phyloP scores from a whole-genome alignment of 2,329 filamentous ascomycete species.

The Colletotrichum echinochloae region DNA sequence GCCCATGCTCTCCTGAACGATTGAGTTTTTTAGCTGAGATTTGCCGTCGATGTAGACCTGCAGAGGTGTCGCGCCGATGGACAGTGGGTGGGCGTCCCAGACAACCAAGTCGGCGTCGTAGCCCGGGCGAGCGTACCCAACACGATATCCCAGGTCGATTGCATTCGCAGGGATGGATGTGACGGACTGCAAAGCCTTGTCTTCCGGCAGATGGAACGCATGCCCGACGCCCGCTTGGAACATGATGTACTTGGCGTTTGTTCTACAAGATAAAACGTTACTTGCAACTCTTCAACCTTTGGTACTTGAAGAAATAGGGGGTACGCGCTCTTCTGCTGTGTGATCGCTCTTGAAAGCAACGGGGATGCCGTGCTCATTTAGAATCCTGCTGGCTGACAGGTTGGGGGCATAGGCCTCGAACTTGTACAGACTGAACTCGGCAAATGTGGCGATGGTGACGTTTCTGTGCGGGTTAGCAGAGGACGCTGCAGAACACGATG shows the following conservation, averaged over 20 bases:
- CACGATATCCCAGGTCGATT: constrained; percentile 55
- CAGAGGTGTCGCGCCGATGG: constrained; percentile 57
- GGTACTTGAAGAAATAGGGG: background rate
- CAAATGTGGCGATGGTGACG: constrained; percentile 57
- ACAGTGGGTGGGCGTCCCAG: constrained; percentile 61
- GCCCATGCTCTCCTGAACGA: constrained; percentile 47
- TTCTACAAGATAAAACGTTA: constrained; percentile 26
- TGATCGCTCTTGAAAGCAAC: constrained; percentile 60
- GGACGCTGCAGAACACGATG: constrained; percentile 30
- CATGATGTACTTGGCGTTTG: constrained; percentile 56
- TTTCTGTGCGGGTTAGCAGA: constrained; percentile 45
- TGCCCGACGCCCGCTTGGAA: constrained; percentile 56
- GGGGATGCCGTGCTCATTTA: constrained; percentile 54
- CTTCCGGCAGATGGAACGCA: constrained; percentile 55
- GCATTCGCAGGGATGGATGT: constrained; percentile 60
- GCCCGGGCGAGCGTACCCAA: constrained; percentile 57
- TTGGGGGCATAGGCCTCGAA: constrained; percentile 56
- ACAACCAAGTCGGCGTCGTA: constrained; percentile 64
- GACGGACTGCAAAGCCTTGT: constrained; percentile 57
- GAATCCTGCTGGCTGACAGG: constrained; percentile 54
- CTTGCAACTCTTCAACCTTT: background rate
- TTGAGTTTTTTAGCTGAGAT: constrained; percentile 49
- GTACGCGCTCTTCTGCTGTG: constrained; percentile 25
- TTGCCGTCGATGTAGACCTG: constrained; percentile 62
- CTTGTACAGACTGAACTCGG: constrained; percentile 57